Base-by-base conservation (phyloP, 768 basidiomycete species). In the Mycena belliarum region DNA sequence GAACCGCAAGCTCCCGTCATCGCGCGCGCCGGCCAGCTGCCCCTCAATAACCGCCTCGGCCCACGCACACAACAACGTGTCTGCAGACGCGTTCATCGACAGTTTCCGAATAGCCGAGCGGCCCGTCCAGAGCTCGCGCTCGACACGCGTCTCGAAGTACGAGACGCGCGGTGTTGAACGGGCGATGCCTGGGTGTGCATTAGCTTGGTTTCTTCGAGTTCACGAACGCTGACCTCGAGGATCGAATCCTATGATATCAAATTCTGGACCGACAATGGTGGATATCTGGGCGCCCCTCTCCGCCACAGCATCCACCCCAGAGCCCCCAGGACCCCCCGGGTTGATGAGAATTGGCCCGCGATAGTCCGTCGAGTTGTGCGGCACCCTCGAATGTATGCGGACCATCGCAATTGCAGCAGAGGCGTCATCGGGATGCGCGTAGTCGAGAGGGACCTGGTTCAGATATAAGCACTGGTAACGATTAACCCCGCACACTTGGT, bases 281-380 rank as follows among this genome's bases (percentile, higher is more conserved):
- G 57, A 42, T 2, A 64, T 18, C 18, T 18, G 35, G 0, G 11
- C 1, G 15, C 58, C 63, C 24, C 2, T 20, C 3, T 14, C 6
- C 11, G 6, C 9, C 24, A 59, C 41, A 4, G 50, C 33, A 29
- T 54, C 47, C 25, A 68, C 61, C 2, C 66, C 66, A 1, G 60
- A 60, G 8, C 43, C 63, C 15, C 66, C 66, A 6, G 66, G 66
- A 6, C 66, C 66, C n/a, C 64, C 66, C 4, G 65, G 65, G 37
- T 66, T 68, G 21, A 58, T 44, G 4, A 64, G 59, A 24, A 68
- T 52, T 20, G 63, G 63, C 15, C 66, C 66, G 18, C 56, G 60
- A 32, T 63, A 68, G 4, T 38, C 12, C 4, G 49, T 24, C 14
- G 63, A 53, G 26, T 55, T 46, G 23, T 57, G 52, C 4, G 60